Evolutionary conservation across 2,329 filamentous ascomycete species (phyloP), one percentile per base, ranked within the genome.

Genomic region (Colletotrichum lini): DNA sequence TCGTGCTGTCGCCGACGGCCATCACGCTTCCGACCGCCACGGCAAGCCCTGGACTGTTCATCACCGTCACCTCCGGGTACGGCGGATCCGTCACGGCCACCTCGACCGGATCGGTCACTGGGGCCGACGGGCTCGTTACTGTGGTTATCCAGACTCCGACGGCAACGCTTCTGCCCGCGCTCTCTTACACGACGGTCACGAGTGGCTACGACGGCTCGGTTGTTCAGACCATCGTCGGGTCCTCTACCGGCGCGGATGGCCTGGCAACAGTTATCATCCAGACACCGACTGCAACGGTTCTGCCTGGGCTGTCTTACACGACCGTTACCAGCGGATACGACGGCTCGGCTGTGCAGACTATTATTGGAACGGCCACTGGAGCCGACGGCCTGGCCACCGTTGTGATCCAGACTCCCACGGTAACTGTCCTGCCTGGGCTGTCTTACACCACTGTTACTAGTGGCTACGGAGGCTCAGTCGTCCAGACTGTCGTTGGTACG

Each of bases 141-240:
- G 67, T 67, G 5, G 15, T 70, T 8, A 16, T 70, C 13, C 67
- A 70, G 40, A 42, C 65, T 12, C 67, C 57, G 7, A 56, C 63
- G 1, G 40, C 56, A 7, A 42, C 56, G 4, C 4, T 18, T 15
- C 26, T 23, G 6, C 23, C 56, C 3, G 56, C 40, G 7, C 38
- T 59, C 15, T 57, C 54, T 2, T 65, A 65, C 23, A 65, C 61
- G 4, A 61, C 18, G 2, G 52, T 6, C 16, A 57, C 53, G 4
- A 38, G 30, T 15, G 53, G 53, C 4, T 57, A 57, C 30, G 53
- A 7, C 6, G 53, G 53, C 4, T 57, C 53, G 1, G 13, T 52
- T 23, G 16, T 52, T 2, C 18, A n/a, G 21, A 52, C 49, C 21
- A 12, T 23, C 7, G 18, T 23, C 49, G 49, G 21, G 21, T 26